Conservation (phyloP, 2,329 filamentous ascomycete species). For the Cladosporium phlei region DNA sequence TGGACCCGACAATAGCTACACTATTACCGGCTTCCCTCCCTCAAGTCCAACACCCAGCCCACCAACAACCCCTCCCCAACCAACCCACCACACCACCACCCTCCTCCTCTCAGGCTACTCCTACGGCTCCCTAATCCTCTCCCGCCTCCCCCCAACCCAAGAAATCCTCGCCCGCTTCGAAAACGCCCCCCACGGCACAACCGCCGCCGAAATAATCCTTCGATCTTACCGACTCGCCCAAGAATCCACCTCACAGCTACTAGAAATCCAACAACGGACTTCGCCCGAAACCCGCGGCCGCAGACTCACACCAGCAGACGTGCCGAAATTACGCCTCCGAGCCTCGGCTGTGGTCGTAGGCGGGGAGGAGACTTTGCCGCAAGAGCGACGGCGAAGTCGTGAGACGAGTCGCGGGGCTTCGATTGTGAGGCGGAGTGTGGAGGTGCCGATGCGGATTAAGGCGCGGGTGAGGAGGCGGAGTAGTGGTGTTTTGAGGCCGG, state of each 20-base stretch:
- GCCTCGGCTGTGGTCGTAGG: constrained; percentile 33
- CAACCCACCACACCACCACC: neutral
- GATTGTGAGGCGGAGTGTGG: constrained; percentile 37
- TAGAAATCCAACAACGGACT: constrained; percentile 24
- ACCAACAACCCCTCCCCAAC: constrained; percentile 3
- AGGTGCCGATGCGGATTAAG: constrained; percentile 33
- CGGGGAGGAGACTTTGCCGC: constrained; percentile 43
- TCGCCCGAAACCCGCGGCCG: constrained; percentile 32
- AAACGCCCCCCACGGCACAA: constrained; percentile 49
- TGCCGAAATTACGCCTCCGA: constrained; percentile 6
- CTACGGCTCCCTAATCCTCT: constrained; percentile 80
- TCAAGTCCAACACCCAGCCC: neutral
- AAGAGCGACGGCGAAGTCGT: constrained; percentile 38
- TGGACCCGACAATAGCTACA: too few species aligned
- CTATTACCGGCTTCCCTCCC: neutral
- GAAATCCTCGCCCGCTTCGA: constrained; percentile 58
- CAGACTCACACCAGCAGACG: constrained; percentile 19
- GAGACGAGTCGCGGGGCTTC: constrained; percentile 35
- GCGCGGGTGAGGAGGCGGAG: constrained; percentile 24
- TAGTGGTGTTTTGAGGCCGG: constrained; percentile 6
- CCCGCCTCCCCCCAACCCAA: constrained; percentile 58
- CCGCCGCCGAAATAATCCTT: constrained; percentile 64
- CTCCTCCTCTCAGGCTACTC: constrained; percentile 76
- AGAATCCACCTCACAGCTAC: constrained; percentile 55
- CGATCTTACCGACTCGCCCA: constrained; percentile 65